These are phyloP conservation scores for Candida sanyaensis DNA, from an alignment of 1,139 yeast genomes.

Conservation along the genomic window DNA sequence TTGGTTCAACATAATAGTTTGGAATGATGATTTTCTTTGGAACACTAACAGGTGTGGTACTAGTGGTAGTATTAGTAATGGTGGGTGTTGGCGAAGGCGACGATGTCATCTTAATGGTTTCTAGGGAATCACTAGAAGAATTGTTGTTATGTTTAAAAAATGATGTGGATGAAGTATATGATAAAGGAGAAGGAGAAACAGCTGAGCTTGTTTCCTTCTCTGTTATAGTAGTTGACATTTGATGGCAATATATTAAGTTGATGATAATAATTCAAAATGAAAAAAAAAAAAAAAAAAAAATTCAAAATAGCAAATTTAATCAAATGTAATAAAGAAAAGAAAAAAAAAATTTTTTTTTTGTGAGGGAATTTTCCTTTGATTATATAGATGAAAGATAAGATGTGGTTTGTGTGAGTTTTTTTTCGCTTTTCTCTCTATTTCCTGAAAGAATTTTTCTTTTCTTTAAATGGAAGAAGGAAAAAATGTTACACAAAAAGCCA, in stretches of 20 bases:
- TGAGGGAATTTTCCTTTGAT: slow-evolving; percentile 1
- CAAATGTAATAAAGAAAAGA: not conserved
- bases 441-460: not conserved
- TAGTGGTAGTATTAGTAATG: not conserved
- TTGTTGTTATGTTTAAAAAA: slow-evolving; percentile 7
- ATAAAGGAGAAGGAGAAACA: slow-evolving; percentile 6
- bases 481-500: not conserved
- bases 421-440: not conserved
- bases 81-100: slow-evolving; percentile 9
- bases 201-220: slow-evolving; percentile 3
- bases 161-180: slow-evolving; percentile 7
- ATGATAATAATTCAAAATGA: too few species aligned
- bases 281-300: not conserved
- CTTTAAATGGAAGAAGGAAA: not conserved
- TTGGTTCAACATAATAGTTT: slow-evolving; percentile 16
- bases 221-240: slow-evolving; percentile 10
- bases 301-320: not conserved
- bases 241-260: not conserved
- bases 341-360: not conserved
- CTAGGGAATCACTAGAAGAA: slow-evolving; percentile 14
- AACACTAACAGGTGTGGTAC: slow-evolving; percentile 1
- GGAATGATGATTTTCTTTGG: slow-evolving; percentile 13
- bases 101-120: slow-evolving; percentile 11
- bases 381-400: not conserved
- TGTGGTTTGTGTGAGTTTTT: not conserved